Conservation (phyloP, 2,329 filamentous ascomycete species). For the Penicillium sp. region DNA sequence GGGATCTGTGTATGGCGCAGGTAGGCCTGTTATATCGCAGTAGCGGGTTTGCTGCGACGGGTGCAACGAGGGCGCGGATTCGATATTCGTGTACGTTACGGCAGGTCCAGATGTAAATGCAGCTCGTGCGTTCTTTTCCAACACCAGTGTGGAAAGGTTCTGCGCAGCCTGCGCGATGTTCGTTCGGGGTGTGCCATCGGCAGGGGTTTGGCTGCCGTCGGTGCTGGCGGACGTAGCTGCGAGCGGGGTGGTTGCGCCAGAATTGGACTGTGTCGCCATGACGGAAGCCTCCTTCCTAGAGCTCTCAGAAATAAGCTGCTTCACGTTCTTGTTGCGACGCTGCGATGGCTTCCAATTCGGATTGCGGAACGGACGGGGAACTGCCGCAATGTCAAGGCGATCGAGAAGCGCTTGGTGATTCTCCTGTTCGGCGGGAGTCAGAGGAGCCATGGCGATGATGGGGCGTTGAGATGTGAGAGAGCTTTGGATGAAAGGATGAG, state of each 20-base stretch:
- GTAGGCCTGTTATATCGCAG: conserved; percentile 88
- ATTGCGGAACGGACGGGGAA: conserved; percentile 84
- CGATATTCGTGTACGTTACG: conserved; percentile 92
- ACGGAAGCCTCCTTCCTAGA: conserved; percentile 82
- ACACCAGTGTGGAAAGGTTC: conserved; percentile 74
- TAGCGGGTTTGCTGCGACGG: conserved; percentile 74
- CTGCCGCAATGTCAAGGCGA: conserved; percentile 83
- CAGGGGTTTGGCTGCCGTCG: conserved; percentile 41
- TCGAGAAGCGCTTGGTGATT: conserved; percentile 78
- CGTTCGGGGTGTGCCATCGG: conserved; percentile 35
- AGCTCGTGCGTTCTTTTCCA: conserved; percentile 62
- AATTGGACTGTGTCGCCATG: conserved; percentile 72
- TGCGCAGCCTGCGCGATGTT: conserved; percentile 86
- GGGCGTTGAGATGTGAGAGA: too few relatives aligned
- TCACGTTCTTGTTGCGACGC: conserved; percentile 97
- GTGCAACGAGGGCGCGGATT: conserved; percentile 77
- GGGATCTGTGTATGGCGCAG: conserved; percentile 86
- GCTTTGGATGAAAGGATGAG: too few relatives aligned
- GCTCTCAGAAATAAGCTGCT: conserved; percentile 85
- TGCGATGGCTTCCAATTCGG: conserved; percentile 82
- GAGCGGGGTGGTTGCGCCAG: conserved; percentile 68
- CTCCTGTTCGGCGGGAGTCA: conserved; percentile 65
- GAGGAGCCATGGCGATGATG: conserved; percentile 53
- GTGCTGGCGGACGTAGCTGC: conserved; percentile 28
- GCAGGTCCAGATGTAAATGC: conserved; percentile 52